A percentile compares a stretch with the other conserved stretches of the same genome.
Evolutionary conservation across 2,329 filamentous ascomycete species (phyloP).

Genomic region (Phoma herbarum): DNA sequence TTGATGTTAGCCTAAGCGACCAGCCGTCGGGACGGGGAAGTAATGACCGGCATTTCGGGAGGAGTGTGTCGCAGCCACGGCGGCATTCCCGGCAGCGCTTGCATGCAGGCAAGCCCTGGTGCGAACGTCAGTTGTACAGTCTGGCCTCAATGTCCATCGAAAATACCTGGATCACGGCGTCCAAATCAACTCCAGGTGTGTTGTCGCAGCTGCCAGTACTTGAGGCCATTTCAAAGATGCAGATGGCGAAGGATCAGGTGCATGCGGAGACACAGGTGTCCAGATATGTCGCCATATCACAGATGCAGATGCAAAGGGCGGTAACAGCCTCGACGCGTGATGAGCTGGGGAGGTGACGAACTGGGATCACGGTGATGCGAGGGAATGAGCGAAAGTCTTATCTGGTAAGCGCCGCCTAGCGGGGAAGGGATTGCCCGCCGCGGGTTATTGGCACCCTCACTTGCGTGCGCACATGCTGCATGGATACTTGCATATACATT

Average conservation of each 20-base stretch:
- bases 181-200: constrained; percentile 27
- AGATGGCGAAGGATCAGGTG: background rate
- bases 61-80: constrained; percentile 48
- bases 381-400: constrained; percentile 23
- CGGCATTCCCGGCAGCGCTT: constrained; percentile 49
- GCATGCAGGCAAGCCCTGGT: constrained; percentile 45
- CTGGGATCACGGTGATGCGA: constrained; percentile 16
- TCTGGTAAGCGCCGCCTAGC: constrained; percentile 29
- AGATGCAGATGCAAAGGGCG: constrained; percentile 3
- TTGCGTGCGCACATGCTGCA: constrained; percentile 7
- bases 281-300: constrained; percentile 5
- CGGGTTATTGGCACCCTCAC: constrained; percentile 9
- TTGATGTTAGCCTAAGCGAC: constrained; percentile 20
- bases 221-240: constrained; percentile 13
- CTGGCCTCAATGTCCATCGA: background rate
- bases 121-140: constrained; percentile 8
- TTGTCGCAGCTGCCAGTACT: constrained; percentile 9
- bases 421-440: constrained; percentile 23
- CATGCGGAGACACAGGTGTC: background rate
- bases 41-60: constrained; percentile 46
- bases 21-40: constrained; percentile 4
- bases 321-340: constrained; percentile 5
- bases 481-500: constrained; percentile 7
- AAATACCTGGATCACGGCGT: constrained; percentile 36
- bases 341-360: constrained; percentile 19